These are phyloP conservation scores for Starmerella riodocensis DNA, from an alignment of 805 yeast genomes.

Conservation along the genomic window DNA sequence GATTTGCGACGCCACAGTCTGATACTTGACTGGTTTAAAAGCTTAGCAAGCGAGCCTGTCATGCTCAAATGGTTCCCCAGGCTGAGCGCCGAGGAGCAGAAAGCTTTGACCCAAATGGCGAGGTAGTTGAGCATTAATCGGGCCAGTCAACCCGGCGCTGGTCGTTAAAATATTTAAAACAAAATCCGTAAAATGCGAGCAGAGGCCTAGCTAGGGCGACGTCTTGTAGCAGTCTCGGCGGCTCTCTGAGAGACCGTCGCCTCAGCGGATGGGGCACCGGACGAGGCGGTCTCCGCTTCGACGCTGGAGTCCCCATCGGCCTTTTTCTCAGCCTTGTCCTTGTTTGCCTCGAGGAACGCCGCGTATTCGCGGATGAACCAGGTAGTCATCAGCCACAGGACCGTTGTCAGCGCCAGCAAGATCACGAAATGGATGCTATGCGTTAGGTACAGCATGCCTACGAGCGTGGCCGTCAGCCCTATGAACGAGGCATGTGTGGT, in stretches of 20 bases:
- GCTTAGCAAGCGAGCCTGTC: conserved; percentile 12
- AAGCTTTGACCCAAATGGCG: conserved; percentile 6
- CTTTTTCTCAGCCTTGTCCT: neutral
- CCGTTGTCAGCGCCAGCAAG: conserved; percentile 41
- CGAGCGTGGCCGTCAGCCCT: conserved; percentile 44
- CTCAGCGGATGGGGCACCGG: neutral
- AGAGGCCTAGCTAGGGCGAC: too few relatives aligned
- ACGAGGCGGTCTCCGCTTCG: too few relatives aligned
- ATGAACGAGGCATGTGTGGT: conserved; percentile 82
- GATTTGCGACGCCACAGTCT: conserved; percentile 21
- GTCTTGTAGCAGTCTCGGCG: too few relatives aligned
- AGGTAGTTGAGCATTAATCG: too few relatives aligned
- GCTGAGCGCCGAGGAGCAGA: conserved; percentile 15
- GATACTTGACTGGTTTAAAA: conserved; percentile 23
- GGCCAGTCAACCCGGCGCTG: too few relatives aligned
- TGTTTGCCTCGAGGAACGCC: neutral
- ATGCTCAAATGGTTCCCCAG: conserved; percentile 16
- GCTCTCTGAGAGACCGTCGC: too few relatives aligned
- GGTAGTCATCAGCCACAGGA: conserved; percentile 65
- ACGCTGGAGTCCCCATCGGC: neutral
- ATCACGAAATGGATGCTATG: conserved; percentile 54
- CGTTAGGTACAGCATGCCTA: conserved; percentile 44
- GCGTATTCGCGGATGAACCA: conserved; percentile 67
- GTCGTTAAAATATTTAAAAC: too few relatives aligned
- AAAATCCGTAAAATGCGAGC: too few relatives aligned